Percentiles rank a stretch among this genome's conserved stretches.
These are phyloP conservation scores for Daldinia bambusicola DNA, from an alignment of 495 filamentous ascomycete genomes.

Conservation along the genomic window DNA sequence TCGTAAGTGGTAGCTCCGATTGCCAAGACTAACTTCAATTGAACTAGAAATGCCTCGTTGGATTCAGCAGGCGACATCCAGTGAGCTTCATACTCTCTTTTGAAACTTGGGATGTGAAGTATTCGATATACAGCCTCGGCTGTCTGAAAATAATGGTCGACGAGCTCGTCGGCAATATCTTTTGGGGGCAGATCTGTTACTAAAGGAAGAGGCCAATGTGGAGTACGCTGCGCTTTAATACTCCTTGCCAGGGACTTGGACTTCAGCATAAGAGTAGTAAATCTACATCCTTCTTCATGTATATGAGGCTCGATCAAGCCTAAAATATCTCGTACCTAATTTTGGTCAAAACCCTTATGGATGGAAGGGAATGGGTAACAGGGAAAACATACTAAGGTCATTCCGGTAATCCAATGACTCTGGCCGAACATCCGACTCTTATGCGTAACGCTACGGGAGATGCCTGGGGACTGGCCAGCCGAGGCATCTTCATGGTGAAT, in stretches of 20 bases:
- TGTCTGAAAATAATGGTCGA: conserved; percentile 62
- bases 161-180: conserved; percentile 59
- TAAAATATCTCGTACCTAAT: conserved; percentile 56
- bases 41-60: conserved; percentile 60
- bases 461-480: conserved; percentile 40
- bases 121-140: conserved; percentile 66
- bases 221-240: conserved; percentile 57
- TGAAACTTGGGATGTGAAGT: conserved; percentile 62
- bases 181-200: conserved; percentile 56
- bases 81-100: conserved; percentile 57
- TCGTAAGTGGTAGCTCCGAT: conserved; percentile 69
- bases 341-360: conserved; percentile 18
- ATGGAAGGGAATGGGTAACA: background rate
- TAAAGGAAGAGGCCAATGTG: conserved; percentile 54
- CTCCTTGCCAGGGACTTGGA: conserved; percentile 59
- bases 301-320: conserved; percentile 52
- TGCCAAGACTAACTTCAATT: conserved; percentile 72
- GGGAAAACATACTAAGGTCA: conserved; percentile 51
- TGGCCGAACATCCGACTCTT: conserved; percentile 66
- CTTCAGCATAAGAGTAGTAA: conserved; percentile 48
- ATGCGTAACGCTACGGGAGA: conserved; percentile 58
- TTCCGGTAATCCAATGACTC: conserved; percentile 64
- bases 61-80: conserved; percentile 47
- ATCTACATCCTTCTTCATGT: conserved; percentile 48
- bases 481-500: conserved; percentile 33